Base-by-base conservation (phyloP, 1,139 yeast genomes). In the Neolecta irregularis region DNA sequence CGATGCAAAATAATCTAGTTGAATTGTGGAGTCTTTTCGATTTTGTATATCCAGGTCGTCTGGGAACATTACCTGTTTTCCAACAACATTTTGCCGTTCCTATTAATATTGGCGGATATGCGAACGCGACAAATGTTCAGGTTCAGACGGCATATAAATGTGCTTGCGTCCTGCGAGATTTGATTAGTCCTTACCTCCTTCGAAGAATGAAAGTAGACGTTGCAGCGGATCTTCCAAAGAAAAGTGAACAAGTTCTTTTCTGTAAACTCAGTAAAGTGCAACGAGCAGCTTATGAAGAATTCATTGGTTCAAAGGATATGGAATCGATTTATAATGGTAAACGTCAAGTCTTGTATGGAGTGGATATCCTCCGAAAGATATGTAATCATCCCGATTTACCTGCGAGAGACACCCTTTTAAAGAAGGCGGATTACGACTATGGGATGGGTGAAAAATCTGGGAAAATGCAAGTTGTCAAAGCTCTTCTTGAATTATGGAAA, bases 81-180 rank as follows among this genome's bases (percentile, higher is more conserved):
- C 93, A 85, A 52, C 76, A 70, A 38, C 94, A 88, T 51, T 88
- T 88, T 54, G 77, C 94, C 1, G 64, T 75, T 2, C 99, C 98
- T 0, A 91, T 88, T 28, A 85, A 83, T 49, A 68, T 80, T 56
- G 99, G 98, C n/a, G 99, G 99, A 0, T 88, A 91, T 55, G 93
- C 98, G 2, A 88, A 88, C 58, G 98, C 98, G 0, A 74, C 92
- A 1, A 88, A 88, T 53, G 71, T 88, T 3, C 96, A 91, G 51
- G 96, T 91, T 0, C 96, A 88, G 52, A 76, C 96, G 0, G 95
- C 96, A 1, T 85, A 79, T 52, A 83, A 83, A 53, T 88, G 96
- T 61, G 98, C 98, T 0, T 92, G 85, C 6, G 76, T 88, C 2
- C 57, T 88, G 35, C 64, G 93, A 37, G 94, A 88, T 48, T 57